Evolutionary conservation across 2,329 filamentous ascomycete species (phyloP).

Genomic region (Thermoascus crustaceus): DNA sequence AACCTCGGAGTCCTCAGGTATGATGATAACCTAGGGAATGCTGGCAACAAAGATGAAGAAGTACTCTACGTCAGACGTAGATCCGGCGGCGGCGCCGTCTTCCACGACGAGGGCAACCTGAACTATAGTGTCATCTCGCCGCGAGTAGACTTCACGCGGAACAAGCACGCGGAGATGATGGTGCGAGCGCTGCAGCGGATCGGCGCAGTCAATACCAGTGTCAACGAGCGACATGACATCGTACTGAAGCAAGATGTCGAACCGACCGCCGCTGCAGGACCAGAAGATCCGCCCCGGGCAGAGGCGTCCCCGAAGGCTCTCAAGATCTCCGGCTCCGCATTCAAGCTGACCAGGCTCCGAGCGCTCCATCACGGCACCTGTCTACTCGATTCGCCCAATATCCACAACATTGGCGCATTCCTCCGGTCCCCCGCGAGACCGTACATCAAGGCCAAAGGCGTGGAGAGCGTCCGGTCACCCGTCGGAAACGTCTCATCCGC

Average conservation of each 20-base stretch:
- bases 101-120: conserved; percentile 85
- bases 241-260: conserved; percentile 46
- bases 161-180: conserved; percentile 88
- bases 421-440: conserved; percentile 69
- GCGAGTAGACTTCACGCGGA: conserved; percentile 64
- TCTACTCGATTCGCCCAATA: conserved; percentile 67
- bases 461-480: conserved; percentile 81
- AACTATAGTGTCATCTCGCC: conserved; percentile 93
- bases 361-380: conserved; percentile 92
- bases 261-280: conserved; percentile 32
- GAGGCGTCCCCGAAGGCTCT: conserved; percentile 37
- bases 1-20: conserved; percentile 58
- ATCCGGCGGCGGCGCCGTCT: conserved; percentile 86
- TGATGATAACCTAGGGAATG: conserved; percentile 17
- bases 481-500: conserved; percentile 67
- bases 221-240: conserved; percentile 91
- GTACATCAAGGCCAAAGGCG: conserved; percentile 72
- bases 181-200: conserved; percentile 62
- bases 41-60: conserved; percentile 21
- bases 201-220: conserved; percentile 50
- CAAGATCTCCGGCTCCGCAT: conserved; percentile 91
- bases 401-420: conserved; percentile 59
- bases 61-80: conserved; percentile 69
- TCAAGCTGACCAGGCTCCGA: conserved; percentile 75
- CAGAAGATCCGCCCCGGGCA: conserved; percentile 35